Percentiles rank a stretch among this genome's conserved stretches.
phyloP scores from a whole-genome alignment of 2,329 filamentous ascomycete genomes.

The Fusarium austroafricanum region DNA sequence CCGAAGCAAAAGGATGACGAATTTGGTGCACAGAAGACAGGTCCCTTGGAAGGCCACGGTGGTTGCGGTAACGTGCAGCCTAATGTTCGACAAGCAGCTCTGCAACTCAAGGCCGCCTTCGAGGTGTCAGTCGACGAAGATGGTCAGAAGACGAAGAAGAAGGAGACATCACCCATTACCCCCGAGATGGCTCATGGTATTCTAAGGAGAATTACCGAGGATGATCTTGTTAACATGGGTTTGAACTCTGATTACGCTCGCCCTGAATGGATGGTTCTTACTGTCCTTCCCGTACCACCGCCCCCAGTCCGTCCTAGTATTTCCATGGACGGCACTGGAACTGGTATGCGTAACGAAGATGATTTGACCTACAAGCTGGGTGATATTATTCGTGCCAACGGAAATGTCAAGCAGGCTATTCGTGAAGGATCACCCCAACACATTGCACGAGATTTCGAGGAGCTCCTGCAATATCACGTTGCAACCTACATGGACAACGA shows the following conservation, averaged over 20 bases:
- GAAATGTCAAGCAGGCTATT: conserved; percentile 91
- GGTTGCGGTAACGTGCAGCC: conserved; percentile 95
- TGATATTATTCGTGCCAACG: conserved; percentile 97
- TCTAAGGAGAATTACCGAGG: conserved; percentile 84
- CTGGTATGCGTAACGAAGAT: conserved; percentile 94
- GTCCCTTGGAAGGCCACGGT: conserved; percentile 72
- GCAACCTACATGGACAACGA: conserved; percentile 99
- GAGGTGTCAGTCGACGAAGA: conserved; percentile 78
- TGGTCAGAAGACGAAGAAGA: conserved; percentile 67
- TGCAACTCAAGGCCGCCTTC: conserved; percentile 82
- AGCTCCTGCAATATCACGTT: conserved; percentile 94
- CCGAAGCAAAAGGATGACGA: conserved; percentile 76
- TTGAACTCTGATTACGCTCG: conserved; percentile 94
- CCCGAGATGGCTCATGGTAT: conserved; percentile 87
- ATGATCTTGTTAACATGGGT: conserved; percentile 87
- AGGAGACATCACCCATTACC: conserved; percentile 84
- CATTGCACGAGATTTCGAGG: conserved; percentile 90
- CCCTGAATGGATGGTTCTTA: conserved; percentile 98
- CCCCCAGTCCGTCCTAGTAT: conserved; percentile 97
- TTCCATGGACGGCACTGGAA: conserved; percentile 93
- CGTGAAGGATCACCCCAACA: conserved; percentile 92
- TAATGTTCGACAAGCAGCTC: conserved; percentile 84
- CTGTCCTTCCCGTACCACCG: conserved; percentile 92
- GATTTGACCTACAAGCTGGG: conserved; percentile 99
- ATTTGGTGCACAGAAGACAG: conserved; percentile 70